Evolutionary conservation across 2,329 filamentous ascomycete genomes (phyloP).

Genomic region (Graphilbum ipis-grandicollis): DNA sequence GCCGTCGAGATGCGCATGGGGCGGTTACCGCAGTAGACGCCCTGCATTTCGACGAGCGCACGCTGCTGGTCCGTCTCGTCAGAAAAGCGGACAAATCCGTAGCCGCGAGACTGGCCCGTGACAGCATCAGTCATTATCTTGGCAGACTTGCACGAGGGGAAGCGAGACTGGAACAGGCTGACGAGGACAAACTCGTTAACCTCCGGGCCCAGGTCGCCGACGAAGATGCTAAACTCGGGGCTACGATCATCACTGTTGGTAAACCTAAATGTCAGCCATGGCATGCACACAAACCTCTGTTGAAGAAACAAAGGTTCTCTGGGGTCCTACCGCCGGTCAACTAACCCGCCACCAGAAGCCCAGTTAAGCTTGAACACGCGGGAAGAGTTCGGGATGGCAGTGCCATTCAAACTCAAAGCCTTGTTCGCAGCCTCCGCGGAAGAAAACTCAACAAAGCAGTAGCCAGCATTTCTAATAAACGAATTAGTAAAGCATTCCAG

Average conservation of each 20-base stretch:
- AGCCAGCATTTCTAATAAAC: conserved; percentile 82
- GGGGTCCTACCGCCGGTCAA: conserved; percentile 62
- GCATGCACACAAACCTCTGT: too few relatives aligned
- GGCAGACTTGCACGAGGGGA: conserved; percentile 93
- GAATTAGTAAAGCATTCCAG: too few relatives aligned
- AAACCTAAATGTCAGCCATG: too few relatives aligned
- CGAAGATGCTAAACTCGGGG: conserved; percentile 93
- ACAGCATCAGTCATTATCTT: conserved; percentile 99
- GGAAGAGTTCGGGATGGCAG: conserved; percentile 79
- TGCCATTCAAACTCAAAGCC: conserved; percentile 78
- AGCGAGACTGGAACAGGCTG: conserved; percentile 90
- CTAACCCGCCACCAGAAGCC: conserved; percentile 89
- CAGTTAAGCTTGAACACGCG: conserved; percentile 98
- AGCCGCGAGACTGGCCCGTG: conserved; percentile 91
- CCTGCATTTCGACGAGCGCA: conserved; percentile 94
- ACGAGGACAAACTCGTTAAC: conserved; percentile 98
- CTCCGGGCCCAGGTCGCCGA: conserved; percentile 91
- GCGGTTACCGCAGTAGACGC: conserved; percentile 94
- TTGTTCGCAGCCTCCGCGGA: conserved; percentile 74
- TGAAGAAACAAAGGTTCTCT: conserved; percentile 3
- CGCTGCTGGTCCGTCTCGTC: conserved; percentile 93
- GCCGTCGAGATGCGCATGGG: conserved; percentile 98
- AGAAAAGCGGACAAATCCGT: conserved; percentile 94
- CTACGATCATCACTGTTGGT: conserved; percentile 69
- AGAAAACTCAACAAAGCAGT: conserved; percentile 93